Conservation (phyloP, 768 basidiomycete genomes). For the Candolleomyces eurysporus region DNA sequence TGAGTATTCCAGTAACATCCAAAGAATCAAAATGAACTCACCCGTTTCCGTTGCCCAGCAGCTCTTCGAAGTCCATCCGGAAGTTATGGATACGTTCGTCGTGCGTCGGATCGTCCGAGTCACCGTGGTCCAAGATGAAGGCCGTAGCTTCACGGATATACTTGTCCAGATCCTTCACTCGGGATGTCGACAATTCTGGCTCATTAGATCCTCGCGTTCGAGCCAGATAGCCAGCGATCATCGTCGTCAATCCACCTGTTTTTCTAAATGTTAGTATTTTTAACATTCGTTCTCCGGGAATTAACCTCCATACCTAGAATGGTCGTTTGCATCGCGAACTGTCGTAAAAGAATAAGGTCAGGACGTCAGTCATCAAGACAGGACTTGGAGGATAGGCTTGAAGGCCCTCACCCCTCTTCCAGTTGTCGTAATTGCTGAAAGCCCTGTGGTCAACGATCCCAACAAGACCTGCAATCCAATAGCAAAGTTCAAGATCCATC, state of each 20-base stretch:
- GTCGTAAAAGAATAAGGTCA: background rate
- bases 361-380: background rate
- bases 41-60: constrained; percentile 28
- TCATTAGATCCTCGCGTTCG: constrained; percentile 67
- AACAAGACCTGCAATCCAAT: constrained; percentile 64
- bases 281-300: background rate
- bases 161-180: constrained; percentile 60
- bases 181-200: constrained; percentile 58
- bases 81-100: constrained; percentile 28
- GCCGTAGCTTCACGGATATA: constrained; percentile 63
- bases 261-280: background rate
- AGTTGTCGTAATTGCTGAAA: constrained; percentile 45
- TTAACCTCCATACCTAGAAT: constrained; percentile 30
- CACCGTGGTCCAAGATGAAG: constrained; percentile 58
- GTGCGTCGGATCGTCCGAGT: constrained; percentile 30
- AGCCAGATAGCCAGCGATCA: constrained; percentile 72
- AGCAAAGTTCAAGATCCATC: constrained; percentile 41
- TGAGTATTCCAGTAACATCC: too few species aligned
- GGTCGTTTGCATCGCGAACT: constrained; percentile 37
- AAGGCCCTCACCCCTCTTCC: constrained; percentile 36
- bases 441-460: constrained; percentile 65
- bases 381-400: background rate
- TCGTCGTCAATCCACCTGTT: constrained; percentile 61
- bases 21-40: background rate
- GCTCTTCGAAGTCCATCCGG: constrained; percentile 24